Percentiles rank a stretch among this genome's conserved stretches.
Conservation (phyloP, 768 basidiomycete species). For the Macrolepiota albuminosa region DNA sequence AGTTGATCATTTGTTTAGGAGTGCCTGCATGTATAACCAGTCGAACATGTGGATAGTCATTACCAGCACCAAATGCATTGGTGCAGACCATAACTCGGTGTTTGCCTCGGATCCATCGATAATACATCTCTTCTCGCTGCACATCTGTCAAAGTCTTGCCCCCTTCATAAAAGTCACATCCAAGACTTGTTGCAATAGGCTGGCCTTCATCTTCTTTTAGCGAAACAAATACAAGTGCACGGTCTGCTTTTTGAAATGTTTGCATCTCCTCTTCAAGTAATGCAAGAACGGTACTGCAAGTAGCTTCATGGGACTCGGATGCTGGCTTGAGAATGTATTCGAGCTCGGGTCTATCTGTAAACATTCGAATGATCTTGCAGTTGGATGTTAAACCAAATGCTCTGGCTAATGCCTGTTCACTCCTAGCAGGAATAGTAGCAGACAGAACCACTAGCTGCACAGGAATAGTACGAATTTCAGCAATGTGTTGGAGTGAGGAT, state of each 20-base stretch:
- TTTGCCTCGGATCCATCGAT: background rate
- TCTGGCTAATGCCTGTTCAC: background rate
- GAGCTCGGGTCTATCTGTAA: too few species aligned
- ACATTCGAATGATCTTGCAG: too few species aligned
- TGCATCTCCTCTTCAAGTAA: background rate
- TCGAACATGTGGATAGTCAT: background rate
- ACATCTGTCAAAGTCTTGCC: background rate
- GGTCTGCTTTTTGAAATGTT: background rate
- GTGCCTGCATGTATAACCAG: background rate
- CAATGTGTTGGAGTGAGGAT: background rate
- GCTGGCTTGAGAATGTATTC: too few species aligned
- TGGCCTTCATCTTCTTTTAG: background rate
- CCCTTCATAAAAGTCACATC: background rate
- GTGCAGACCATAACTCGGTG: conserved; percentile 1
- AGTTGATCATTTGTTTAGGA: background rate
- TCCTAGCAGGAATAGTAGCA: background rate
- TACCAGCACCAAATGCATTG: background rate
- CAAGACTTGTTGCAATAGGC: background rate
- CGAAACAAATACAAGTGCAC: background rate
- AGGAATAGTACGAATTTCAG: background rate
- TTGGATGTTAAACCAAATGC: background rate
- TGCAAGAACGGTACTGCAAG: too few species aligned
- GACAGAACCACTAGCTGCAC: background rate
- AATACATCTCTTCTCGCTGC: background rate
- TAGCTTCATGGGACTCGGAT: too few species aligned